Evolutionary conservation across 2,329 filamentous ascomycete genomes (phyloP).

Genomic region (Diaporthe humulicola): DNA sequence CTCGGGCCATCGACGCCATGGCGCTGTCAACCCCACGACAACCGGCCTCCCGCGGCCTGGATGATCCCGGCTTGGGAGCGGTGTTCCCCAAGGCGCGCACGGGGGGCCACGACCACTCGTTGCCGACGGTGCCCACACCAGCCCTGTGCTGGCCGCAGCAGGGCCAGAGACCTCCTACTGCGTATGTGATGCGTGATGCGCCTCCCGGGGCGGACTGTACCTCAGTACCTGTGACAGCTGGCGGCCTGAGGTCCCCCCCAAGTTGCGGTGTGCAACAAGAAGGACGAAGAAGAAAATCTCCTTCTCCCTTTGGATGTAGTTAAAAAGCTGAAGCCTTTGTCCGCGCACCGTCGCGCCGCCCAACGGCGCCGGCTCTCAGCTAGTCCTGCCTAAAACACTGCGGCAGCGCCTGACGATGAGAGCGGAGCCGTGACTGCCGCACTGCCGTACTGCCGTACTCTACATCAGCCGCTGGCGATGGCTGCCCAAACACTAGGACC

Average conservation of each 20-base stretch:
- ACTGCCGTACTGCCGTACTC: no score
- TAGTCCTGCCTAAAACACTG: constrained; percentile 3
- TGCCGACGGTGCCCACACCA: constrained; percentile 19
- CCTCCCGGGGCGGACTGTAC: not conserved
- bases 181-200: not conserved
- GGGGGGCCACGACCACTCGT: constrained; percentile 17
- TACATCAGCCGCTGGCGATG: not conserved
- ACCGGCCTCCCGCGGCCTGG: constrained; percentile 29
- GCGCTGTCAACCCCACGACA: constrained; percentile 31
- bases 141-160: constrained; percentile 8
- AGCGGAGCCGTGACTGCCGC: not conserved
- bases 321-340: not conserved
- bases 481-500: constrained; percentile 24
- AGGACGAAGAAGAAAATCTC: not conserved
- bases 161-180: not conserved
- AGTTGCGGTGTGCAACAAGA: constrained; percentile 21
- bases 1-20: constrained; percentile 28
- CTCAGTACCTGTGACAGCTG: constrained; percentile 10
- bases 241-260: constrained; percentile 15
- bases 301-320: not conserved
- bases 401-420: not conserved
- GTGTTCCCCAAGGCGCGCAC: constrained; percentile 18
- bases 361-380: constrained; percentile 21
- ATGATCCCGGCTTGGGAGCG: constrained; percentile 17
- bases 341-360: not conserved